Base-by-base conservation (phyloP, 176 grass and related monocot species). In the Leersia perrieri region DNA sequence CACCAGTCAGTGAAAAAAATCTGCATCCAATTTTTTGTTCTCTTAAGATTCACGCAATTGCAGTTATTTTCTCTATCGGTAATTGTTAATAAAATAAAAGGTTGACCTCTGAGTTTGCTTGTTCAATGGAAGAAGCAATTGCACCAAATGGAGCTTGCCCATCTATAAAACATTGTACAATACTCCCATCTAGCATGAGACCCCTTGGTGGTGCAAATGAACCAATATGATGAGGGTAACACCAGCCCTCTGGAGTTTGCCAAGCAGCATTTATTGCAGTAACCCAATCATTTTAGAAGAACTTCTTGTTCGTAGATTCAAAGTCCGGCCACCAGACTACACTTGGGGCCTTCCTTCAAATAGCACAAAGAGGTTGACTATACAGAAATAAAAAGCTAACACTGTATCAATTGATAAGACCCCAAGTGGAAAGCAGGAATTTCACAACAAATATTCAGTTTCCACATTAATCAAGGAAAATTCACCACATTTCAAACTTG, bases 1-100 rank as follows among this genome's bases (percentile, higher is more conserved):
- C 94, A 97, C 94, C 94, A 97, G 58, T 81, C 94, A 89, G 94
- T 88, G 72, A 97, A 92, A 82, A 97, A 97, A 84, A 97, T 97
- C 94, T 94, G 87, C 76, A 88, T 70, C 67, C 25, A 71, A 27
- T 69, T 81, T 62, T 68, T 85, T 33, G 25, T 72, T 77, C 33
- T 66, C 33, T 82, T 66, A 73, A 57, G 70, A 38, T 74, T 38
- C 82, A 67, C 51, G 15, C 44, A 73, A 63, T 28, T 44, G 26
- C 23, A 42, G 74, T 42, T n/a, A 88, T 15, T 47, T 63, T 68
- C 61, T 69, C 72, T 23, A 60, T 51, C 20, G 73, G 32, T 63
- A 78, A 66, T 44, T 72, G 60, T 51, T 45, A 26, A 61, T n/a
- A 87, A 71, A 82, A 26, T 33, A 49, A 22, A 71, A 76, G 39